A percentile compares a stretch with the other conserved stretches of the same genome.
phyloP scores from a whole-genome alignment of 371 early-diverging fungal genomes.

The Capniomyces stellatus region DNA sequence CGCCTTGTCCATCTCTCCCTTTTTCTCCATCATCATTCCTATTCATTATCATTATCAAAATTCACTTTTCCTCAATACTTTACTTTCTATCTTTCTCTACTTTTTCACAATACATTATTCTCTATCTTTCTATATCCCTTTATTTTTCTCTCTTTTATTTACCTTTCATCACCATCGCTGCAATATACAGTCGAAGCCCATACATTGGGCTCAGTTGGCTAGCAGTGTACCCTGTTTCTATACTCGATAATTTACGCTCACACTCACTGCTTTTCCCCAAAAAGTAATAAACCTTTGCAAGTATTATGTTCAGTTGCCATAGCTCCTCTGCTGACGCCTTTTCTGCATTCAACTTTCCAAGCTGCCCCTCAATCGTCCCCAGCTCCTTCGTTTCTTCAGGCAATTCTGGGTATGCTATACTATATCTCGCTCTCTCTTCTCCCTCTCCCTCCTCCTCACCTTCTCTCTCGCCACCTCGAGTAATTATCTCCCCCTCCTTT shows the following conservation, averaged over 20 bases:
- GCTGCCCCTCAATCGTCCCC: conserved; percentile 7
- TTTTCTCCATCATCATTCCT: conserved; percentile 7
- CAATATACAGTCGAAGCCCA: no score
- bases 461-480: no score
- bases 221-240: no score
- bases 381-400: conserved; percentile 7
- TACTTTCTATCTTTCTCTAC: no score
- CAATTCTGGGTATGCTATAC: conserved; percentile 11
- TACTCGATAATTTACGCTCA: no score
- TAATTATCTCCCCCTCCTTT: conserved; percentile 8
- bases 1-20: conserved; percentile 19
- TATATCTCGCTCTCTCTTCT: background rate
- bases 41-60: conserved; percentile 5
- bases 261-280: conserved; percentile 12
- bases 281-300: conserved; percentile 18
- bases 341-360: background rate
- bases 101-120: no score
- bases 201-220: no score
- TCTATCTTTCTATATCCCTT: no score
- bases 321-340: background rate
- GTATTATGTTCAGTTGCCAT: conserved; percentile 12
- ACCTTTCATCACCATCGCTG: no score
- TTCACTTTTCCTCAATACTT: conserved; percentile 1
- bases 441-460: no score
- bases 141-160: no score